These are phyloP conservation scores for Stramenopiles sp. DNA, from an alignment of 352 stramenopile genomes.

Conservation along the genomic window DNA sequence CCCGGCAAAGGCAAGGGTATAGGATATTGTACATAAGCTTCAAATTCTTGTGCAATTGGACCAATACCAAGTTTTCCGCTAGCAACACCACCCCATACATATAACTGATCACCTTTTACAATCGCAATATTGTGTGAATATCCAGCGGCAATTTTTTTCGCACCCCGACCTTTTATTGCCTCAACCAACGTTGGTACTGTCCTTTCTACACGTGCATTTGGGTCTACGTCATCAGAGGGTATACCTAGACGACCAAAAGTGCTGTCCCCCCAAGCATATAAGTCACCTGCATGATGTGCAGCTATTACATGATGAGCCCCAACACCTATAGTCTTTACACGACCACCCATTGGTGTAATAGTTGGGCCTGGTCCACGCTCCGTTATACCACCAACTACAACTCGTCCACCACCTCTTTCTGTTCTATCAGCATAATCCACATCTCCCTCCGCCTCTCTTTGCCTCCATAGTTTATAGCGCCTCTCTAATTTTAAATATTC, in stretches of 20 bases:
- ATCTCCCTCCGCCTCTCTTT: neutral
- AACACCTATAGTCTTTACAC: neutral
- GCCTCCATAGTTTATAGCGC: neutral
- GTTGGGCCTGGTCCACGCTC: constrained; percentile 13
- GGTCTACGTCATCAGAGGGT: neutral
- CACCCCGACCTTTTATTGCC: constrained; percentile 12
- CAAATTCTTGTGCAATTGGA: constrained; percentile 41
- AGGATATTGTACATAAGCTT: constrained; percentile 40
- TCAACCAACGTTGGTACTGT: constrained; percentile 15
- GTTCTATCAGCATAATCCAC: neutral
- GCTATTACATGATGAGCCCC: constrained; percentile 35
- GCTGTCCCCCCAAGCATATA: constrained; percentile 74
- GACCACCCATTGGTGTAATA: neutral
- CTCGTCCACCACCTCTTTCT: neutral
- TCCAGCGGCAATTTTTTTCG: constrained; percentile 34
- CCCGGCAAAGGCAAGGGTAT: neutral
- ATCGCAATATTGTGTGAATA: constrained; percentile 65
- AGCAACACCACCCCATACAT: constrained; percentile 55
- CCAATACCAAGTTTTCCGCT: constrained; percentile 65
- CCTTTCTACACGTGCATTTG: neutral
- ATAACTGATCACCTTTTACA: constrained; percentile 41
- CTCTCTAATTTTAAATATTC: neutral
- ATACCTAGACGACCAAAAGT: constrained; percentile 46
- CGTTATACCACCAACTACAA: constrained; percentile 13
- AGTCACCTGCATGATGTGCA: constrained; percentile 47